These are phyloP conservation scores for Nannochloropsis granulata DNA, from an alignment of 108 stramenopile species.

Conservation along the genomic window DNA sequence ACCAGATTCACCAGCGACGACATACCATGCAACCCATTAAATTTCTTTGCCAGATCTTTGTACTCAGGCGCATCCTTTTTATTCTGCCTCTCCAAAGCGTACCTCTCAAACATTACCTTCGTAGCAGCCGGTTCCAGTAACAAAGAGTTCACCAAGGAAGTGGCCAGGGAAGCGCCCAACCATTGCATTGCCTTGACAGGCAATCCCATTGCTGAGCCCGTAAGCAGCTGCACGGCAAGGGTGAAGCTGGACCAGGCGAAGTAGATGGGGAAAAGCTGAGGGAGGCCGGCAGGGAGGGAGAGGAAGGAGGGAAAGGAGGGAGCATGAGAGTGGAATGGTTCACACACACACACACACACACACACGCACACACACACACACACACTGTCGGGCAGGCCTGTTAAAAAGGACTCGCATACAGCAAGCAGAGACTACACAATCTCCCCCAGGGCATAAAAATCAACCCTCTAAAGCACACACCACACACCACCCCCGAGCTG, in stretches of 20 bases:
- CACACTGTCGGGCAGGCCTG: too few relatives aligned
- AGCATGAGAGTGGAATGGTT: not conserved
- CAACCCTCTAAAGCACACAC: too few relatives aligned
- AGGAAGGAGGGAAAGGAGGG: not conserved
- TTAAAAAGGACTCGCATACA: too few relatives aligned
- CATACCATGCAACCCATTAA: slow-evolving; percentile 61
- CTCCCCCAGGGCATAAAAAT: too few relatives aligned
- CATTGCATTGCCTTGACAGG: slow-evolving; percentile 37
- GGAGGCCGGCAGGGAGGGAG: not conserved
- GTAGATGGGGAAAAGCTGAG: not conserved
- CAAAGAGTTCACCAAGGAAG: slow-evolving; percentile 49
- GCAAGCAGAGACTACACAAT: too few relatives aligned
- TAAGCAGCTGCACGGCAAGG: slow-evolving; percentile 27
- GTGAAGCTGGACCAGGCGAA: not conserved
- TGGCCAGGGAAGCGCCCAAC: slow-evolving; percentile 40
- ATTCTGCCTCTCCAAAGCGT: slow-evolving; percentile 43
- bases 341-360: too few relatives aligned
- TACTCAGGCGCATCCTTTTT: slow-evolving; percentile 46
- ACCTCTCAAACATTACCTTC: slow-evolving; percentile 47
- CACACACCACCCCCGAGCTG: too few relatives aligned
- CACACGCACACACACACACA: too few relatives aligned
- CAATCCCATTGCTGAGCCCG: slow-evolving; percentile 8
- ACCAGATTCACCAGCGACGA: slow-evolving; percentile 49
- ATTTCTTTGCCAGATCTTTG: slow-evolving; percentile 43
- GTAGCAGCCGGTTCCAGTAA: slow-evolving; percentile 52